phyloP scores from a whole-genome alignment of 2,329 filamentous ascomycete species.

The Ceratocystis cubensis region DNA sequence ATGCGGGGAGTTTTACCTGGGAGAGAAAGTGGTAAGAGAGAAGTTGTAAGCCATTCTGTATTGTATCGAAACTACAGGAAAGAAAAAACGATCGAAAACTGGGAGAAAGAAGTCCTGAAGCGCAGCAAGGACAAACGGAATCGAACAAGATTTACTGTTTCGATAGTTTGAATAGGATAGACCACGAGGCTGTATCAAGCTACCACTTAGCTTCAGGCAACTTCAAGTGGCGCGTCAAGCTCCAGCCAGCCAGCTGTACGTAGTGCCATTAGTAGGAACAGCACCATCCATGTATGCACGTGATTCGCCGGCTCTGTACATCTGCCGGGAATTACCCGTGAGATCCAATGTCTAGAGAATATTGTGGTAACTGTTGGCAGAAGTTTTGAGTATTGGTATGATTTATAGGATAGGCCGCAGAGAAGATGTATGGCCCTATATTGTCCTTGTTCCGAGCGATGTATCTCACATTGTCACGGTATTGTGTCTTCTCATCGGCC shows the following conservation, averaged over 20 bases:
- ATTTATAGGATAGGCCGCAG: too few species aligned
- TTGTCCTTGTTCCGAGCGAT: background rate
- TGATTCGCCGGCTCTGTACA: background rate
- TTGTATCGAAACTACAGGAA: background rate
- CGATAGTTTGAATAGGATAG: constrained; percentile 12
- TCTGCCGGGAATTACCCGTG: constrained; percentile 8
- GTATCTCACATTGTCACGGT: background rate
- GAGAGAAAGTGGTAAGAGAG: constrained; percentile 98
- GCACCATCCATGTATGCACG: constrained; percentile 5
- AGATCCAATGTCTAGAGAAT: too few species aligned
- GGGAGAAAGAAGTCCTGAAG: constrained; percentile 5
- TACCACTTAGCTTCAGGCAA: constrained; percentile 22
- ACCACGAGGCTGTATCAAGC: constrained; percentile 21
- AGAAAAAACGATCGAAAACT: constrained; percentile 9
- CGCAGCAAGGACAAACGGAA: background rate
- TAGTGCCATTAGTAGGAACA: background rate
- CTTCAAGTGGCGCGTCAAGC: constrained; percentile 22
- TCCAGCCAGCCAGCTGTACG: background rate
- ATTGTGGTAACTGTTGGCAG: too few species aligned
- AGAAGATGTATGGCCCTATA: too few species aligned
- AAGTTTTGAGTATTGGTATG: too few species aligned
- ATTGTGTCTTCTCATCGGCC: background rate
- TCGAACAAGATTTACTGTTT: background rate
- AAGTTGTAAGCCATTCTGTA: constrained; percentile 37
- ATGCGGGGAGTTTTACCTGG: constrained; percentile 55